Evolutionary conservation across 2,329 filamentous ascomycete species (phyloP).

Genomic region (Sclerotinia glacialis): DNA sequence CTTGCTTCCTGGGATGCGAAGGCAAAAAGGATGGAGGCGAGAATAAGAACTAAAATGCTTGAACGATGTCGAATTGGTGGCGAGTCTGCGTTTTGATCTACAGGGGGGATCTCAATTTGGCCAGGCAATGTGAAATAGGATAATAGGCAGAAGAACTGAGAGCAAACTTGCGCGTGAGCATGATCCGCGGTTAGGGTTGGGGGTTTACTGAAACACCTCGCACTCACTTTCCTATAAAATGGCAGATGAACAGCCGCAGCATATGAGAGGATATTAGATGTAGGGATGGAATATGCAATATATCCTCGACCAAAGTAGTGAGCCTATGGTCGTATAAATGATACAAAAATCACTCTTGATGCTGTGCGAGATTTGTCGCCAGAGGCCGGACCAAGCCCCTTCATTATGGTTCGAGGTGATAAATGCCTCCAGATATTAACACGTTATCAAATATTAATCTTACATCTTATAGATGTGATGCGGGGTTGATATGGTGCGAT

Average conservation of each 20-base stretch:
- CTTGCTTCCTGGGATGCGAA: no score
- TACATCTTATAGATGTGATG: no score
- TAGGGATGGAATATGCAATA: no score
- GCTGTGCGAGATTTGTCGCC: no score
- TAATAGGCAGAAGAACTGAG: slow-evolving; percentile 41
- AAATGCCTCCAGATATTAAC: no score
- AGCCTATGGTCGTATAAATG: no score
- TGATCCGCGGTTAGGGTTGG: neutral
- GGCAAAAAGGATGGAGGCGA: slow-evolving; percentile 53
- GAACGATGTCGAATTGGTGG: slow-evolving; percentile 52
- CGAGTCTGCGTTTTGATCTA: slow-evolving; percentile 46
- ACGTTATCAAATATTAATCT: no score
- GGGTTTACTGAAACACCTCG: neutral
- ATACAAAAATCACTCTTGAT: no score
- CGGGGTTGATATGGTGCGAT: no score
- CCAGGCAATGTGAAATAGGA: slow-evolving; percentile 51
- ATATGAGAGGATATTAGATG: neutral
- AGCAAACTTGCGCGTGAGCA: neutral
- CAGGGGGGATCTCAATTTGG: slow-evolving; percentile 43
- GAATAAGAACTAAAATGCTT: slow-evolving; percentile 51
- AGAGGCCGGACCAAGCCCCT: no score
- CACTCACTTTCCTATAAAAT: neutral
- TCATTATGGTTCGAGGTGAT: no score
- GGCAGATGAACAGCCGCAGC: neutral
- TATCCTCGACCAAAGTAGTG: no score